Conservation (phyloP, 192 early-diverging fungal genomes). For the Coemansia sp. region DNA sequence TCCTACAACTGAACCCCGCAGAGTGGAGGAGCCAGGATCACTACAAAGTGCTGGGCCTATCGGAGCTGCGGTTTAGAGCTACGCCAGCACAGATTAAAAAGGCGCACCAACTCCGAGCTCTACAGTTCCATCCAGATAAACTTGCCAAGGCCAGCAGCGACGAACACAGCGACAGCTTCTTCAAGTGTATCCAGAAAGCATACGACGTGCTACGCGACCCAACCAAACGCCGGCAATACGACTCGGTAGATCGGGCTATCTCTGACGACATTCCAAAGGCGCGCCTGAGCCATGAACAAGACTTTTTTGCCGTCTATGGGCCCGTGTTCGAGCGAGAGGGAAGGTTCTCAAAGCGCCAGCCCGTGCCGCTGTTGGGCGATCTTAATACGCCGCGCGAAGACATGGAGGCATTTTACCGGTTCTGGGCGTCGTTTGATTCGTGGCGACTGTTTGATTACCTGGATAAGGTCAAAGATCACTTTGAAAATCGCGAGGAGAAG, state of each 20-base stretch:
- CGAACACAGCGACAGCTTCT: conserved; percentile 65
- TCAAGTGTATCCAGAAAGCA: conserved; percentile 78
- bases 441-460: conserved; percentile 80
- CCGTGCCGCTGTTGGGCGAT: conserved; percentile 62
- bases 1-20: conserved; percentile 64
- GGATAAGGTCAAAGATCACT: conserved; percentile 73
- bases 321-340: conserved; percentile 71
- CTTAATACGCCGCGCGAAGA: conserved; percentile 61
- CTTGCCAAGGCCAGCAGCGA: conserved; percentile 49
- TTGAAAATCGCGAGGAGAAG: conserved; percentile 77
- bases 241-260: conserved; percentile 74
- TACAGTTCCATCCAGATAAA: conserved; percentile 78
- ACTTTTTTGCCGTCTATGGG: conserved; percentile 46
- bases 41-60: conserved; percentile 75
- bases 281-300: conserved; percentile 6
- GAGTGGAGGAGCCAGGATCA: conserved; percentile 86
- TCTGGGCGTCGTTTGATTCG: conserved; percentile 73
- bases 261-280: conserved; percentile 56
- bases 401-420: conserved; percentile 72
- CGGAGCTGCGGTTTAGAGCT: conserved; percentile 63
- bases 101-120: conserved; percentile 11
- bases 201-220: conserved; percentile 73
- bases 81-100: conserved; percentile 71
- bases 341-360: conserved; percentile 61
- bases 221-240: conserved; percentile 68